Evolutionary conservation across 2,329 filamentous ascomycete species (phyloP), one percentile per base, ranked within the genome.

Genomic region (Calonectria fujianensis): DNA sequence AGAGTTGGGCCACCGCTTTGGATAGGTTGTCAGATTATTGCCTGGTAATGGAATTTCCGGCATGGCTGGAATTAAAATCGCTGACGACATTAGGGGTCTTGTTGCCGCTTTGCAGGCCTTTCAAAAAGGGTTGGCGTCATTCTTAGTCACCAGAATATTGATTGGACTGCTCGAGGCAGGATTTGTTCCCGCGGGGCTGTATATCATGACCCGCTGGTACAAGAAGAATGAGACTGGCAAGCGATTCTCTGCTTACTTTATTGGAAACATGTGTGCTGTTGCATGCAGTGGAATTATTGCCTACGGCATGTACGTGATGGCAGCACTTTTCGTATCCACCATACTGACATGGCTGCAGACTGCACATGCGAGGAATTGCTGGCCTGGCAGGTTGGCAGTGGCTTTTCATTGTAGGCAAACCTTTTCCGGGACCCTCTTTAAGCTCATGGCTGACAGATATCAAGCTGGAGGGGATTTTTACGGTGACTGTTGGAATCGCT

Each of bases 301-400:
- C 20, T 57, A 57, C 18, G 52, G 52, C 11, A 57, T 57, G 52
- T 35, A 57, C 11, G 52, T n/a, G 18, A 35, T 35, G 37, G 4
- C 2, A 0, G 10, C 13, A 35, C 11, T 32, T 18, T n/a, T 13
- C 16, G 9, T 3, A 24, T 7, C 24, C 8, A 8, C 31, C 18
- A 13, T n/a, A 31, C 31, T 57, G 9, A 57, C 11, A 24, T 9
- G 10, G 5, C 10, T n/a, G 2, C 20, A 57, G 52, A 5, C 31
- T 57, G 4, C 52, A 57, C 5, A 57, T 57, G 52, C 52, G 52
- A 57, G 52, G 52, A 57, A 10, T 57, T 57, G 52, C 52, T 24
- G 52, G 52, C 4, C 18, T 57, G n/a, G 31, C 52, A n/a, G 52
- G 52, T 18, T 57, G 52, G 52, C 52, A 57, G 7, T 57, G 52